These are phyloP conservation scores for Abortiporus biennis DNA, from an alignment of 1,284 basidiomycete species.

Conservation along the genomic window DNA sequence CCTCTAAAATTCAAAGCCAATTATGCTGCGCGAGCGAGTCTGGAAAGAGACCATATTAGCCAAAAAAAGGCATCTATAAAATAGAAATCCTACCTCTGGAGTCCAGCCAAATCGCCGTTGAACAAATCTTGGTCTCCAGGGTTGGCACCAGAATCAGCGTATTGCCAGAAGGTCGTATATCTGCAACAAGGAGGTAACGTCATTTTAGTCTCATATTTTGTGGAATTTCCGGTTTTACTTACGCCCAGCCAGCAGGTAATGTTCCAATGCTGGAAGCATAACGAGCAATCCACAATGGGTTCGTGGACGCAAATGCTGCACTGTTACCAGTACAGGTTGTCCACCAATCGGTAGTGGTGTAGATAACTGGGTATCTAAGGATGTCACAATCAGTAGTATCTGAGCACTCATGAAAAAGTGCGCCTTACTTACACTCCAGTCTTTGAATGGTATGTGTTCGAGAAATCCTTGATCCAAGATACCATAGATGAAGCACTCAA, in stretches of 20 bases:
- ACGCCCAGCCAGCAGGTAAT: constrained; percentile 50
- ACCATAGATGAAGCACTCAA: constrained; percentile 50
- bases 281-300: constrained; percentile 56
- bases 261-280: constrained; percentile 42
- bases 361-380: constrained; percentile 37
- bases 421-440: constrained; percentile 37
- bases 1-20: too few species aligned
- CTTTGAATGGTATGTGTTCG: constrained; percentile 47
- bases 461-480: constrained; percentile 57
- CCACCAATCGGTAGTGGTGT: constrained; percentile 66
- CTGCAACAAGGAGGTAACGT: constrained; percentile 21
- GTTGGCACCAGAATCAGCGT: constrained; percentile 42
- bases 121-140: constrained; percentile 54
- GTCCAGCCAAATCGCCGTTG: constrained; percentile 35
- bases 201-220: background rate
- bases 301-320: constrained; percentile 38
- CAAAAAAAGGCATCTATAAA: too few species aligned
- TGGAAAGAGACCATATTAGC: too few species aligned
- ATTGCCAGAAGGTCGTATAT: constrained; percentile 60
- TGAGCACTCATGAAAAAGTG: constrained; percentile 26
- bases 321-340: constrained; percentile 56
- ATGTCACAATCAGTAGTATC: constrained; percentile 14
- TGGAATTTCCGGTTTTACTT: constrained; percentile 8
- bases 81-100: too few species aligned
- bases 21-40: too few species aligned